Base-by-base conservation (phyloP, 1,284 basidiomycete genomes). In the Moniliophthora roreri region DNA sequence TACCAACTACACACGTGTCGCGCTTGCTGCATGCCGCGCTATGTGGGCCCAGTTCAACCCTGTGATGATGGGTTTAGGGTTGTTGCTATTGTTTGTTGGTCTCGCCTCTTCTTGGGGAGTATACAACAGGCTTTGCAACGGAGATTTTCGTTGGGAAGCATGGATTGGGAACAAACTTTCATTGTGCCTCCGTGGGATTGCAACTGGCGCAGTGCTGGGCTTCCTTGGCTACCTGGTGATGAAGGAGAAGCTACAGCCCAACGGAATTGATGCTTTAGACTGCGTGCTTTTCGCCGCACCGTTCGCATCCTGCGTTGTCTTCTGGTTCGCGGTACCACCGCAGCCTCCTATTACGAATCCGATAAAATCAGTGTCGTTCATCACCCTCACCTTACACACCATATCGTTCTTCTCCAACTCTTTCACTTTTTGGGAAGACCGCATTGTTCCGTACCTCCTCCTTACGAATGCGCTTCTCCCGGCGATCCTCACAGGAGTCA, bases 21-120 rank as follows among this genome's bases (percentile, higher is more conserved):
- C 90, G 2, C 77, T 97, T 34, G 72, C 75, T 0, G 79, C 80
- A 2, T 95, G 95, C 60, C 85, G 94, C 6, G 72, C 81, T 20
- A 84, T 98, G 49, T 99, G 97, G 97, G 96, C 97, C 0, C 91
- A 92, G 63, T 99, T 99, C 74, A 92, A 95, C 58, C 74, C 89
- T 3, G 64, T 79, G 0, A 75, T 92, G 10, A 98, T 99, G 76
- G 68, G 69, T 2, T 71, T 88, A 18, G 96, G 87, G 0, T 66
- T 90, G 18, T 62, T 68, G 0, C 69, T 86, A 6, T 69, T 91
- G 48, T 68, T 66, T 1, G 62, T 80, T 20, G 71, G 80, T 18
- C 64, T 80, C 0, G 51, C 79, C 2, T 74, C 81, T 1, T 69
- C 74, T 0, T 81, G 76, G 70, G 69, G 70, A 0, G 59, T 84